Base-by-base conservation (phyloP, 2,329 filamentous ascomycete genomes). In the Acarospora socialis region DNA sequence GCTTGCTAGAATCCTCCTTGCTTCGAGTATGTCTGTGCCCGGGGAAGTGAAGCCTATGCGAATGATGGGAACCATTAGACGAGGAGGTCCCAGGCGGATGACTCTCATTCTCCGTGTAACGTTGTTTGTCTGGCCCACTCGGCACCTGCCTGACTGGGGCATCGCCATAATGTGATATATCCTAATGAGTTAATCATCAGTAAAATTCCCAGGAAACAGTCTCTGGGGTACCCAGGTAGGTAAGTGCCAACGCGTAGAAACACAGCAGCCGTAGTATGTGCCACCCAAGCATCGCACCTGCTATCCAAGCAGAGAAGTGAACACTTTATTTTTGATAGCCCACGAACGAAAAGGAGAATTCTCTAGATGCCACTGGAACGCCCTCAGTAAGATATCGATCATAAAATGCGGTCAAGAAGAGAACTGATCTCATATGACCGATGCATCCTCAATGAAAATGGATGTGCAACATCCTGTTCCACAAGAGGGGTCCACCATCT, bases 101-200 rank as follows among this genome's bases (percentile, higher is more conserved):
- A 14, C 38, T 43, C 26, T 73, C 68, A 16, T 57, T 53, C 30
- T 60, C 60, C 34, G 63, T 61, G 51, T 73, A 78, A 42, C 78
- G 74, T 37, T 80, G 71, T 50, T 70, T 72, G 54, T 83, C 78
- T 26, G 73, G 70, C 7, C 76, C 75, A 23, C 70, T 72, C 40
- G 81, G 70, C 38, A 70, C 73, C 44, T 76, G 68, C 49, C 77
- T 70, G 32, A 86, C 74, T 18, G 80, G 81, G 26, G 80, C 79
- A 55, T 84, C 79, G 38, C 80, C 81, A 57, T 77, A 81, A 42
- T 74, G 71, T 27, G 71, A 72, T 47, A 84, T 81, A 50, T 86
- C 80, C 73, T 79, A 48, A 18, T 33, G 30, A 26, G 19, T 23
- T 16, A 6, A 17, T 12, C 15, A 19, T 29, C 13, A 25, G 22